phyloP scores from a whole-genome alignment of 768 basidiomycete species.

The Botryobasidium botryosum region DNA sequence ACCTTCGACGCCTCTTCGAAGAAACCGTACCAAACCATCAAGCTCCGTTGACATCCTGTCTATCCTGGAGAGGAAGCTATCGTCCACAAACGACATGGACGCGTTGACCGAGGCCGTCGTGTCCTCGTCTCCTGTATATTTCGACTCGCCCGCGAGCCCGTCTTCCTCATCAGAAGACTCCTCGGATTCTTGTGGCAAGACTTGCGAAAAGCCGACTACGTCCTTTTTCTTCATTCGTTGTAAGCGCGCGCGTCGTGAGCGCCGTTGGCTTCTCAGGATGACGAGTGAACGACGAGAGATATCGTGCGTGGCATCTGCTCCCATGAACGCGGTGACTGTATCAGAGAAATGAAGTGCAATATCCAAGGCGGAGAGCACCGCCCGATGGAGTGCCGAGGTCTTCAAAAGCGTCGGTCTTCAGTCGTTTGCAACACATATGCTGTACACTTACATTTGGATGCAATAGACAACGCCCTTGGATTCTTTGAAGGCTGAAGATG shows the following conservation, averaged over 20 bases:
- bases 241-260: too few relatives aligned
- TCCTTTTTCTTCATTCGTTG: too few relatives aligned
- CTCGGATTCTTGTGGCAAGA: not conserved
- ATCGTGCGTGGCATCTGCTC: not conserved
- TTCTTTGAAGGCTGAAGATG: constrained; percentile 34
- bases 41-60: constrained; percentile 6
- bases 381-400: constrained; percentile 47
- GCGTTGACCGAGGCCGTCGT: not conserved
- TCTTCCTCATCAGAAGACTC: not conserved
- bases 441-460: constrained; percentile 34
- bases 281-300: not conserved
- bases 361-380: constrained; percentile 54
- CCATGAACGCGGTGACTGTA: constrained; percentile 20
- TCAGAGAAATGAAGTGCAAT: constrained; percentile 55
- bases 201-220: not conserved
- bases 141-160: not conserved
- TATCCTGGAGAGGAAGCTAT: constrained; percentile 3
- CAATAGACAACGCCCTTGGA: constrained; percentile 47
- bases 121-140: not conserved
- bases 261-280: not conserved
- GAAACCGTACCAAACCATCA: constrained; percentile 6
- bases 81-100: not conserved
- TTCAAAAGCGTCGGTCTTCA: not conserved
- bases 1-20: constrained; percentile 3
- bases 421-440: constrained; percentile 17